Evolutionary conservation across 805 yeast genomes (phyloP).

Genomic region (Zygotorulaspora florentina): DNA sequence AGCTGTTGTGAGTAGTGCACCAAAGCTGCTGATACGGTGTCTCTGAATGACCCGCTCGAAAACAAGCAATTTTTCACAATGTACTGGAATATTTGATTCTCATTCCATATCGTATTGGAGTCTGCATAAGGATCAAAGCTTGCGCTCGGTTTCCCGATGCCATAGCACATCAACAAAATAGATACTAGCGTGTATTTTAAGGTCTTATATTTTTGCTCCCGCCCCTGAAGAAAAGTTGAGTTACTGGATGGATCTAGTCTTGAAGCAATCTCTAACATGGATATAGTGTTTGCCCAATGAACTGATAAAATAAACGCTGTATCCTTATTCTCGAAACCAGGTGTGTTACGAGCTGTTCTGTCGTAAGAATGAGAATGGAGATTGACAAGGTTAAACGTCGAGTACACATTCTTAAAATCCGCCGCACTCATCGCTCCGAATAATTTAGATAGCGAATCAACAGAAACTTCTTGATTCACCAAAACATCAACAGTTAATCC

Average conservation of each 20-base stretch:
- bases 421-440: conserved; percentile 17
- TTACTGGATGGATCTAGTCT: conserved; percentile 43
- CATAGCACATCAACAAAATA: conserved; percentile 21
- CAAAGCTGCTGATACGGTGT: conserved; percentile 19
- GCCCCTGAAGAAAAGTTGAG: conserved; percentile 32
- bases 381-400: conserved; percentile 18
- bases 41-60: conserved; percentile 16
- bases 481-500: conserved; percentile 9
- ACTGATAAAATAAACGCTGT: conserved; percentile 19
- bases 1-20: conserved; percentile 16
- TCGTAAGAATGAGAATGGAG: conserved; percentile 25
- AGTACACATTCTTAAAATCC: conserved; percentile 15
- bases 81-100: conserved; percentile 31
- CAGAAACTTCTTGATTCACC: conserved; percentile 8
- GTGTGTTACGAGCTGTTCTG: conserved; percentile 13
- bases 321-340: conserved; percentile 18
- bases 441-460: conserved; percentile 10
- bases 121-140: conserved; percentile 16
- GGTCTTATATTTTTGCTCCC: conserved; percentile 39
- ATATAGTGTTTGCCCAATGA: conserved; percentile 38
- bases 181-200: conserved; percentile 31
- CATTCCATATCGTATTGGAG: conserved; percentile 16
- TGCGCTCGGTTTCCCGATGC: conserved; percentile 23
- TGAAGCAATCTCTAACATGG: conserved; percentile 55
- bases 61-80: conserved; percentile 25